Percentiles rank a stretch among this genome's conserved stretches.
phyloP scores from a whole-genome alignment of 1,139 yeast genomes.

The Lodderomyces pseudojiufengensis region DNA sequence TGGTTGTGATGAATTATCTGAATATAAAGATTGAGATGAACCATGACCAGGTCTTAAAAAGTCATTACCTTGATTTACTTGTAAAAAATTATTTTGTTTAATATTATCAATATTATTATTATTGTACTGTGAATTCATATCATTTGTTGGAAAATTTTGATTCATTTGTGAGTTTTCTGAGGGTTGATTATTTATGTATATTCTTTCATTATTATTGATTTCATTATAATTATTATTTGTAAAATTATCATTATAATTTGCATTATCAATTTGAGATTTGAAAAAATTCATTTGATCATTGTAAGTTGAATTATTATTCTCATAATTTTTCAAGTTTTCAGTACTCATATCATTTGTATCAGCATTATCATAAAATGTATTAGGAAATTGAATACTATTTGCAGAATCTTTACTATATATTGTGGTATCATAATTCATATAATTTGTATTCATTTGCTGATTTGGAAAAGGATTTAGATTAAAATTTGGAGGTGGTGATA shows the following conservation, averaged over 20 bases:
- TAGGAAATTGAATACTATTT: too few species aligned
- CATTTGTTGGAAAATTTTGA: conserved; percentile 7
- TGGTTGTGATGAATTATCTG: conserved; percentile 39
- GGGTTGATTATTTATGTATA: conserved; percentile 7
- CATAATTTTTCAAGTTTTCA: too few species aligned
- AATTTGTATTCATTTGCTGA: too few species aligned
- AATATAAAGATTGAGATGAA: conserved; percentile 27
- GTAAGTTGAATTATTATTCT: too few species aligned
- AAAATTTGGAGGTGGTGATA: conserved; percentile 13
- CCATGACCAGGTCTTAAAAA: conserved; percentile 18
- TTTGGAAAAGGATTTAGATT: too few species aligned
- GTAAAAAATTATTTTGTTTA: conserved; percentile 8
- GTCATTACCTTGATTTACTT: conserved; percentile 6
- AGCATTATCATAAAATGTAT: too few species aligned
- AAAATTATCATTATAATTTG: conserved; percentile 1
- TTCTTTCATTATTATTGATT: conserved; percentile 2
- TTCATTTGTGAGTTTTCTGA: conserved; percentile 10
- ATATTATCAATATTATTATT: conserved; percentile 1
- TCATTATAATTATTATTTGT: conserved; percentile 1
- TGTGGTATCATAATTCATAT: too few species aligned
- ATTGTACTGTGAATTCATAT: not conserved
- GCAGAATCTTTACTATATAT: too few species aligned
- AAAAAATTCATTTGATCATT: too few species aligned
- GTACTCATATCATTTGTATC: too few species aligned
- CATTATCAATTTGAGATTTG: too few species aligned